Evolutionary conservation across 2,329 filamentous ascomycete genomes (phyloP).

Genomic region (Colletotrichum scovillei): DNA sequence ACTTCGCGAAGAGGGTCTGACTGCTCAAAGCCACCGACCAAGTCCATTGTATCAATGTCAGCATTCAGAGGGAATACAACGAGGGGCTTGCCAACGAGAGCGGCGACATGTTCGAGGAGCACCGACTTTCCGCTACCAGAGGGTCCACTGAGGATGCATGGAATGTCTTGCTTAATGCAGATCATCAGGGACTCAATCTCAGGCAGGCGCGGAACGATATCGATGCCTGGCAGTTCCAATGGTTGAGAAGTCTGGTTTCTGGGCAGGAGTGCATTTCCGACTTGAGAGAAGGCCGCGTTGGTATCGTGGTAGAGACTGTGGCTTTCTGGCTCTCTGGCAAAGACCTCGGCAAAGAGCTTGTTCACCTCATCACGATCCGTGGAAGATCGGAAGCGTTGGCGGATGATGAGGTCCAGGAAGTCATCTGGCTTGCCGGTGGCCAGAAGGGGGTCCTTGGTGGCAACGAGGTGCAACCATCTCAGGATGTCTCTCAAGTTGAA

Average conservation of each 20-base stretch:
- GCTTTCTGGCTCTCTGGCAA: constrained; percentile 61
- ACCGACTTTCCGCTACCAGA: constrained; percentile 90
- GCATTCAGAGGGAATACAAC: constrained; percentile 91
- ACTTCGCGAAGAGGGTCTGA: constrained; percentile 83
- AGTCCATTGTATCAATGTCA: constrained; percentile 96
- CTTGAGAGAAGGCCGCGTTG: constrained; percentile 74
- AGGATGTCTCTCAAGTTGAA: constrained; percentile 93
- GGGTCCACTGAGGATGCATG: constrained; percentile 87
- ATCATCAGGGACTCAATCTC: constrained; percentile 89
- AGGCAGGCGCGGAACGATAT: constrained; percentile 68
- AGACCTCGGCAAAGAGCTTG: constrained; percentile 73
- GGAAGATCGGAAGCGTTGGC: constrained; percentile 84
- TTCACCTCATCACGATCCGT: constrained; percentile 75
- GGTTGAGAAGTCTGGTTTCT: constrained; percentile 68
- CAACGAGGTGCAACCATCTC: constrained; percentile 83
- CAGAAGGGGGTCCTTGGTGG: constrained; percentile 70
- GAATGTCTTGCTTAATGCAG: constrained; percentile 87
- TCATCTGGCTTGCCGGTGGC: constrained; percentile 71
- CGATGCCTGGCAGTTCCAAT: constrained; percentile 61
- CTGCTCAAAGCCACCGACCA: constrained; percentile 97
- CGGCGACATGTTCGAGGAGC: constrained; percentile 83
- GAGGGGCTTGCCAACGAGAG: constrained; percentile 78
- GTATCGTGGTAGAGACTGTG: constrained; percentile 81
- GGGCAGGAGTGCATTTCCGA: constrained; percentile 79
- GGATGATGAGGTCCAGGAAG: constrained; percentile 84